Evolutionary conservation across 2,329 filamentous ascomycete genomes (phyloP).

Genomic region (Aureobasidium mangrovei): DNA sequence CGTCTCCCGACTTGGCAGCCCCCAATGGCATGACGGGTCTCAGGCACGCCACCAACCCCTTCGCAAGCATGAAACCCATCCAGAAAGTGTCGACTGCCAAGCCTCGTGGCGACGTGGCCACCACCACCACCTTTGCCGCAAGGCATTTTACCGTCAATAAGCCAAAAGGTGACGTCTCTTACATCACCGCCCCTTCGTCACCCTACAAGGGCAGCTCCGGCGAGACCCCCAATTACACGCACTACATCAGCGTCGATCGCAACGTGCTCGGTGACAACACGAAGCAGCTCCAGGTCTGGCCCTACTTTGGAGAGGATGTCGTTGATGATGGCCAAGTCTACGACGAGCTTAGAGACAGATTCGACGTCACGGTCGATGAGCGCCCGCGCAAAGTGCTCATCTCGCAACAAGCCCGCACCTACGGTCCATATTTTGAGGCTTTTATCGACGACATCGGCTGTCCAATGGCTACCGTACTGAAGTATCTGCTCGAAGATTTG

Average conservation of each 20-base stretch:
- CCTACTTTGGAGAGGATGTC: conserved; percentile 31
- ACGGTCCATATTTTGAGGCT: conserved; percentile 27
- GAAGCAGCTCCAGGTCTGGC: conserved; percentile 32
- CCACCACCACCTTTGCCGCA: neutral
- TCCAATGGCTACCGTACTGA: conserved; percentile 30
- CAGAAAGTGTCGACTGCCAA: no score
- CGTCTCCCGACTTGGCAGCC: no score
- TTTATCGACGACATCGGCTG: conserved; percentile 30
- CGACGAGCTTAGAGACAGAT: conserved; percentile 23
- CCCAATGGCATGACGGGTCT: no score
- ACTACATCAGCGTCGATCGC: conserved; percentile 34
- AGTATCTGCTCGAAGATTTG: conserved; percentile 31
- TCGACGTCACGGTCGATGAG: conserved; percentile 23
- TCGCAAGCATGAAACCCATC: no score
- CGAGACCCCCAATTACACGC: conserved; percentile 31
- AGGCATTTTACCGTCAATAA: neutral
- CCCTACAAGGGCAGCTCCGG: neutral
- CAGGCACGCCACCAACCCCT: no score
- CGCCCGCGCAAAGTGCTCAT: conserved; percentile 26
- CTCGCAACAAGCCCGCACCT: conserved; percentile 29
- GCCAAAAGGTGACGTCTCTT: neutral
- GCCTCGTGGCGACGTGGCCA: no score
- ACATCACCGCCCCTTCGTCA: neutral
- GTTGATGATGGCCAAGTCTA: conserved; percentile 18
- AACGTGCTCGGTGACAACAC: conserved; percentile 36